Evolutionary conservation across 1,284 basidiomycete species (phyloP).

Genomic region (Mycosarcoma maydis): DNA sequence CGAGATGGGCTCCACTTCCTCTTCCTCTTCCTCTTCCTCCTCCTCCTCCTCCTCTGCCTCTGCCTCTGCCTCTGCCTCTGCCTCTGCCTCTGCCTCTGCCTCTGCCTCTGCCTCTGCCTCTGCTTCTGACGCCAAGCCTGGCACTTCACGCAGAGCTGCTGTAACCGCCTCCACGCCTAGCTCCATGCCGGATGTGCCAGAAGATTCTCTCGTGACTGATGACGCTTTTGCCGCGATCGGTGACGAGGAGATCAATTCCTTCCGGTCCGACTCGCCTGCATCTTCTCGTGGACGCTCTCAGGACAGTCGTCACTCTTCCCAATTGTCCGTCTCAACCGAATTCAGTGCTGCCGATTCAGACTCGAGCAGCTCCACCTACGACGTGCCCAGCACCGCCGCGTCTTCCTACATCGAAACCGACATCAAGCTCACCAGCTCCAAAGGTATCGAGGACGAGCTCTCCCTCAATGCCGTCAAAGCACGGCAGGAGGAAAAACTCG

Average conservation of each 20-base stretch:
- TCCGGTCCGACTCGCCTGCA: constrained; percentile 21
- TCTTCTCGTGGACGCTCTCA: constrained; percentile 28
- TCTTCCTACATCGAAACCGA: constrained; percentile 40
- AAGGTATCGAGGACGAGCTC: constrained; percentile 37
- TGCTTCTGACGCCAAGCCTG: constrained; percentile 8
- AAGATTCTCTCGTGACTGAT: constrained; percentile 14
- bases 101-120: no score
- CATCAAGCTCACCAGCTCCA: constrained; percentile 35
- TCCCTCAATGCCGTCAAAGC: constrained; percentile 22
- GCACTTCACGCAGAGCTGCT: constrained; percentile 18
- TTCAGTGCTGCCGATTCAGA: constrained; percentile 25
- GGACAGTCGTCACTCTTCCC: constrained; percentile 37
- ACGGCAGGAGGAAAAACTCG: constrained; percentile 45
- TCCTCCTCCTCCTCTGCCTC: no score
- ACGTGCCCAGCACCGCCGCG: constrained; percentile 24
- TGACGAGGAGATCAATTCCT: constrained; percentile 18
- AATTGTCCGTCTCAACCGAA: constrained; percentile 26
- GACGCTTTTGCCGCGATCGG: not conserved
- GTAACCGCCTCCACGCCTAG: constrained; percentile 24
- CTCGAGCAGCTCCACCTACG: constrained; percentile 20
- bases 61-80: no score
- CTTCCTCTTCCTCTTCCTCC: no score
- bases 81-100: no score
- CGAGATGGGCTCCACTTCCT: constrained; percentile 46
- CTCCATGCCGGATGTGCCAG: constrained; percentile 38